Conservation (phyloP, 2,329 filamentous ascomycete species). For the Blumeriella jaapii region DNA sequence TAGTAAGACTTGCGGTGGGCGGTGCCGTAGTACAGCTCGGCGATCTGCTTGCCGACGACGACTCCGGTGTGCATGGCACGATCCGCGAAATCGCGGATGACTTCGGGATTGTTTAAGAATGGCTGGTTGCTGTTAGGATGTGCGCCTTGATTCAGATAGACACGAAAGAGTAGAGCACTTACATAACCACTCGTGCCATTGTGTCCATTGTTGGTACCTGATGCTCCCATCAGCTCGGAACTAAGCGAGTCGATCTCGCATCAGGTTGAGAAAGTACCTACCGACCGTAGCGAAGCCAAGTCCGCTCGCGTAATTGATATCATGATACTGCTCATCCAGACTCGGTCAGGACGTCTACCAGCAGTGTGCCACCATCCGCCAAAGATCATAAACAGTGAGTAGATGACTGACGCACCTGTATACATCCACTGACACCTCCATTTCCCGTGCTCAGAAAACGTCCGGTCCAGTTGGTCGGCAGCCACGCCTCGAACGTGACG, state of each 20-base stretch:
- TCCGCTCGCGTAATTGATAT: conserved; percentile 14
- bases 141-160: too few relatives aligned
- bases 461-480: conserved; percentile 31
- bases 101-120: conserved; percentile 17
- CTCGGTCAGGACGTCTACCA: too few relatives aligned
- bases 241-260: too few relatives aligned
- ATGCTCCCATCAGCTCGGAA: not conserved
- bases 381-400: too few relatives aligned
- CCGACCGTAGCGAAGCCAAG: conserved; percentile 20
- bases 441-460: conserved; percentile 30
- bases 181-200: conserved; percentile 19
- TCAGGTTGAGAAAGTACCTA: not conserved
- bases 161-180: too few relatives aligned
- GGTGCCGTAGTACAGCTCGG: conserved; percentile 26
- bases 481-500: conserved; percentile 20
- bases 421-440: conserved; percentile 19
- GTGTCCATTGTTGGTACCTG: conserved; percentile 21
- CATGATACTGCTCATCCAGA: too few relatives aligned
- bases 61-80: conserved; percentile 16
- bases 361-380: too few relatives aligned
- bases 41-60: conserved; percentile 21
- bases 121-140: conserved; percentile 1
- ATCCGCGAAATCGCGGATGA: conserved; percentile 22
- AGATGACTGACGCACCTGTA: too few relatives aligned
- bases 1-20: conserved; percentile 29